Evolutionary conservation across 1,284 basidiomycete species (phyloP).

Genomic region (Malassezia cuniculi): DNA sequence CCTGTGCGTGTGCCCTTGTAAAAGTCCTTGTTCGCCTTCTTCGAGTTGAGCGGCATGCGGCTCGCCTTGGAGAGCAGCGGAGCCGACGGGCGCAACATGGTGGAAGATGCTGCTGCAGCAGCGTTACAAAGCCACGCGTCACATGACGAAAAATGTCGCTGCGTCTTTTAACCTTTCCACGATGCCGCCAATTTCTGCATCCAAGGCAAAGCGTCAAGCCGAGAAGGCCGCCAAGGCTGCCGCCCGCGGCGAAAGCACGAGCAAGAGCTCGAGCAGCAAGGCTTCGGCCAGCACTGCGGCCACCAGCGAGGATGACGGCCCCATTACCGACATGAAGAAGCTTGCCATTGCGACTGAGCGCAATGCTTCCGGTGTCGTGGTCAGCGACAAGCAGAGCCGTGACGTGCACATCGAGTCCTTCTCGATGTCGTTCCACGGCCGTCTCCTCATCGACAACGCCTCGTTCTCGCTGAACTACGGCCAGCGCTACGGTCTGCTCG

Average conservation of each 20-base stretch:
- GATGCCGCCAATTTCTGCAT: constrained; percentile 42
- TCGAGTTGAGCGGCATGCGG: constrained; percentile 39
- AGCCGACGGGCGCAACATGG: constrained; percentile 32
- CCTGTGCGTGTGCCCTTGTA: constrained; percentile 43
- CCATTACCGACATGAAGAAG: constrained; percentile 44
- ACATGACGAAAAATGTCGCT: too few relatives aligned
- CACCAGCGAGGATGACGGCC: constrained; percentile 9
- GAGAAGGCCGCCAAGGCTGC: constrained; percentile 44
- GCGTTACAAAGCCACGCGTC: too few relatives aligned
- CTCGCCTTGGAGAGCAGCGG: constrained; percentile 33
- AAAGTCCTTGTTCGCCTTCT: constrained; percentile 43
- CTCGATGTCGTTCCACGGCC: constrained; percentile 92
- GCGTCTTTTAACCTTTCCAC: constrained; percentile 1
- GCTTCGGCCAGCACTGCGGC: constrained; percentile 12
- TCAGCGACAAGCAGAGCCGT: constrained; percentile 77
- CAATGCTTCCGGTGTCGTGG: constrained; percentile 60
- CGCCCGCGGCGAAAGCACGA: constrained; percentile 35
- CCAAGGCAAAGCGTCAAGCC: constrained; percentile 45
- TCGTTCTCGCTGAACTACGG: constrained; percentile 89
- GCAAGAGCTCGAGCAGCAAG: constrained; percentile 21
- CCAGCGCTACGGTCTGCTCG: constrained; percentile 81
- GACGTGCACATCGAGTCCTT: constrained; percentile 96
- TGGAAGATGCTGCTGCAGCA: background rate
- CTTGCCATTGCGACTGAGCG: constrained; percentile 40
- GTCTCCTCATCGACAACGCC: constrained; percentile 79